These are phyloP conservation scores for Arthrobotrys conoides DNA, from an alignment of 2,329 filamentous ascomycete genomes.

Conservation along the genomic window DNA sequence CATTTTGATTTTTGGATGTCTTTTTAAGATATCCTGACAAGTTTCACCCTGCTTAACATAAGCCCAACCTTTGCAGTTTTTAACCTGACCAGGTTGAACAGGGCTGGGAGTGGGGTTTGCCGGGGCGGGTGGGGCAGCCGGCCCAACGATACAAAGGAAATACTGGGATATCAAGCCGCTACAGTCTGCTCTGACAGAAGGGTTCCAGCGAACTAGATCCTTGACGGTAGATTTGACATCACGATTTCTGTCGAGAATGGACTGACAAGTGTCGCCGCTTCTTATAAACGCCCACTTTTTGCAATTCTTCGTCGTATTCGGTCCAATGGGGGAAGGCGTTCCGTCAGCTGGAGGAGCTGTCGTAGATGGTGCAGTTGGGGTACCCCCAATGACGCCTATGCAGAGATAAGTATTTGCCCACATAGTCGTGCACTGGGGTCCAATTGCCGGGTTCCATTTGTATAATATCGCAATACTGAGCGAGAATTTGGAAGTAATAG, in stretches of 20 bases:
- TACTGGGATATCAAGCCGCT: constrained; percentile 16
- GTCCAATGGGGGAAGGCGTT: no score
- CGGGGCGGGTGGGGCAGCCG: neutral
- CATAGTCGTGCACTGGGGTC: neutral
- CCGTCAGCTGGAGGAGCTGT: neutral
- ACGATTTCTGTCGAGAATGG: constrained; percentile 11
- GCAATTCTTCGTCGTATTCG: no score
- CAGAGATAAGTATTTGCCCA: neutral
- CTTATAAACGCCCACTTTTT: no score
- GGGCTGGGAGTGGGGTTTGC: no score
- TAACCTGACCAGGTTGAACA: no score
- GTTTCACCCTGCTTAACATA: no score
- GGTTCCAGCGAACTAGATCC: constrained; percentile 42
- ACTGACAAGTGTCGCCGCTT: neutral
- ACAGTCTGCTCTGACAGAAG: constrained; percentile 31
- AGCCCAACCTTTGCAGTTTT: no score
- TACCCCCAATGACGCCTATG: neutral
- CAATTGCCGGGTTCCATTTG: neutral
- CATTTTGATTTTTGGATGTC: no score
- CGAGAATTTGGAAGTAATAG: neutral
- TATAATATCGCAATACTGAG: neutral
- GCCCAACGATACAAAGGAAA: constrained; percentile 27
- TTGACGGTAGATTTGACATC: constrained; percentile 12
- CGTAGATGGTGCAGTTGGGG: neutral
- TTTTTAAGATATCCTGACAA: no score